Conservation (phyloP, 306 rosid genomes). For the Fragaria nilgerrensis region DNA sequence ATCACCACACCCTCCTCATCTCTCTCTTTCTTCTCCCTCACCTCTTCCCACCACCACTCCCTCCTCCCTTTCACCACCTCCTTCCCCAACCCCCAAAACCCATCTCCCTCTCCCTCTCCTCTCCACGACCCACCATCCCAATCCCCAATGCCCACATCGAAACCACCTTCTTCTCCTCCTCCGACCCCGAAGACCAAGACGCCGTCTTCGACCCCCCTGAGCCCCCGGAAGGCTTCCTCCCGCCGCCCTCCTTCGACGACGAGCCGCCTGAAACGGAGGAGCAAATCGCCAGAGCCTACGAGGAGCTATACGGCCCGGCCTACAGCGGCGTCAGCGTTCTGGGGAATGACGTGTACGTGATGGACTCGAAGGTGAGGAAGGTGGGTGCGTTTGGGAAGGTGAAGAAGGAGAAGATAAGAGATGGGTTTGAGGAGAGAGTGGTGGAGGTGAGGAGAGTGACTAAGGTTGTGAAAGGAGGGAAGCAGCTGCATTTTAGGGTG, state of each 20-base stretch:
- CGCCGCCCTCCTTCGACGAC: slow-evolving; percentile 65
- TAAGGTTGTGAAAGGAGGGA: slow-evolving; percentile 98
- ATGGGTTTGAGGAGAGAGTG: slow-evolving; percentile 89
- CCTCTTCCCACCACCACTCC: slow-evolving; percentile 34
- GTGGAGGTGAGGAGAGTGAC: slow-evolving; percentile 88
- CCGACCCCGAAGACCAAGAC: slow-evolving; percentile 41
- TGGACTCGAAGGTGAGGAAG: slow-evolving; percentile 66
- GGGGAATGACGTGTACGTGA: slow-evolving; percentile 66
- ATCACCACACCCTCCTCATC: slow-evolving; percentile 41
- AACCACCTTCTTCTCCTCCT: slow-evolving; percentile 55
- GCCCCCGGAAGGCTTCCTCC: slow-evolving; percentile 62
- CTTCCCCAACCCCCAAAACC: slow-evolving; percentile 31
- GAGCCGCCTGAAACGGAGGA: slow-evolving; percentile 76
- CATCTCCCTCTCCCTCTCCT: slow-evolving; percentile 20
- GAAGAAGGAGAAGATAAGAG: slow-evolving; percentile 72
- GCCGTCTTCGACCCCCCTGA: slow-evolving; percentile 57
- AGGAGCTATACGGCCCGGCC: slow-evolving; percentile 77
- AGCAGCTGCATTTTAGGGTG: slow-evolving; percentile 75
- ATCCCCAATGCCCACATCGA: slow-evolving; percentile 44
- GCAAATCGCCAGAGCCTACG: slow-evolving; percentile 65
- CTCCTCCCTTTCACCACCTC: slow-evolving; percentile 37
- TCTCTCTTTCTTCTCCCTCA: slow-evolving; percentile 44
- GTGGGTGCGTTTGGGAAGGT: slow-evolving; percentile 45
- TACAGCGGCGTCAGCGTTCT: slow-evolving; percentile 69
- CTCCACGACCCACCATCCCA: slow-evolving; percentile 14